Conservation (phyloP, 306 rosid species). For the Morella rubra region DNA sequence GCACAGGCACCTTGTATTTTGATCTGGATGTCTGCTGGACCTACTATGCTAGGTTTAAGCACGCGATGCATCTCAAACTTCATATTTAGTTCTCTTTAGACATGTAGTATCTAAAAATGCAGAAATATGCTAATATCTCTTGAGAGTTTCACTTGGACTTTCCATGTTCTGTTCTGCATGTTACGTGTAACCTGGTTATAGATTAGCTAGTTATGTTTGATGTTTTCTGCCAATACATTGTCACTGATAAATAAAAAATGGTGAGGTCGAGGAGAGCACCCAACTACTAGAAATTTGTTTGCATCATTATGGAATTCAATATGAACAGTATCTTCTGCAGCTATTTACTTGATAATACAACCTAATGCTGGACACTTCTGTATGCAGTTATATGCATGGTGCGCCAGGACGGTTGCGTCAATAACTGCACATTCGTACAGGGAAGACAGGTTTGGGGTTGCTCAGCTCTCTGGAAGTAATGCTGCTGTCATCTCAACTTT, state of each 20-base stretch:
- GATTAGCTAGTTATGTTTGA: not conserved
- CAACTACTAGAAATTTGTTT: not conserved
- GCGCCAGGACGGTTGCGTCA: constrained; percentile 69
- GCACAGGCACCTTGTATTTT: not conserved
- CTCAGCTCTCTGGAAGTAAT: constrained; percentile 88
- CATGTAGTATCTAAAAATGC: not conserved
- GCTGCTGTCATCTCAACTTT: constrained; percentile 71
- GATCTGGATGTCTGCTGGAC: not conserved
- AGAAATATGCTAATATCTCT: not conserved
- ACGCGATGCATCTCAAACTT: no score
- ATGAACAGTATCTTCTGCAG: not conserved
- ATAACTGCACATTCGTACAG: constrained; percentile 70
- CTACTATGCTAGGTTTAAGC: no score
- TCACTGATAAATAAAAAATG: not conserved
- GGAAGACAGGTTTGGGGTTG: constrained; percentile 84
- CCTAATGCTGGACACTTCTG: constrained; percentile 4
- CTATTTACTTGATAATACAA: not conserved
- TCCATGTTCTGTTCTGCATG: not conserved
- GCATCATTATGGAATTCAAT: not conserved
- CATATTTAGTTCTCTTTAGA: no score
- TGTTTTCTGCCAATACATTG: not conserved
- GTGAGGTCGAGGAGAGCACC: not conserved
- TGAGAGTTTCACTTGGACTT: not conserved
- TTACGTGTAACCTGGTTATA: not conserved
- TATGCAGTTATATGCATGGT: constrained; percentile 75